phyloP scores from a whole-genome alignment of 805 yeast genomes.

The Ogataea ganodermae region DNA sequence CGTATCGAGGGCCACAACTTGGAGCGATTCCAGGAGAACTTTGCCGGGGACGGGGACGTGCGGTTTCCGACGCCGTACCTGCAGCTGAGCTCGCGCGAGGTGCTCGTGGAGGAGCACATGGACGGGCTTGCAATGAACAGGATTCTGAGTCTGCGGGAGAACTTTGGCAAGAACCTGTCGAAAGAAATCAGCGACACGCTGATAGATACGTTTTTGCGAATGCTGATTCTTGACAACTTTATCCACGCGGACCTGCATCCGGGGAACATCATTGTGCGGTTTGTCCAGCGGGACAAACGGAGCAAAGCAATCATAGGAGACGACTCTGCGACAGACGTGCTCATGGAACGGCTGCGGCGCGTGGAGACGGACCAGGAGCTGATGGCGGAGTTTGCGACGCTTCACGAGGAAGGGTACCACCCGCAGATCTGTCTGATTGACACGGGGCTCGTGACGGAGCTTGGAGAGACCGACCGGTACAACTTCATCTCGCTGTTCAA shows the following conservation, averaged over 20 bases:
- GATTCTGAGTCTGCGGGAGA: conserved; percentile 56
- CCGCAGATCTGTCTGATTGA: conserved; percentile 92
- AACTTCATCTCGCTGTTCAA: conserved; percentile 89
- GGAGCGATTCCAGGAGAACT: conserved; percentile 68
- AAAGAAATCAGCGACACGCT: conserved; percentile 77
- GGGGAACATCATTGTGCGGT: conserved; percentile 75
- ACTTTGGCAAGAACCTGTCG: conserved; percentile 48
- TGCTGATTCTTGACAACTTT: conserved; percentile 91
- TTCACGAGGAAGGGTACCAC: conserved; percentile 59
- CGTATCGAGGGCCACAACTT: conserved; percentile 87
- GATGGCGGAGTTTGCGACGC: conserved; percentile 45
- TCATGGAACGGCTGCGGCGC: conserved; percentile 43
- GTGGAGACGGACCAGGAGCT: conserved; percentile 35
- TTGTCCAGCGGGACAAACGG: conserved; percentile 43
- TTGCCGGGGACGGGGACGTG: conserved; percentile 56
- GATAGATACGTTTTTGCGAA: conserved; percentile 86
- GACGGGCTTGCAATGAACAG: conserved; percentile 81
- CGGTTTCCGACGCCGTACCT: conserved; percentile 80
- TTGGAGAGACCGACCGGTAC: conserved; percentile 71
- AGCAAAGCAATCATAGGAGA: conserved; percentile 43
- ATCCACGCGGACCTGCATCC: conserved; percentile 97
- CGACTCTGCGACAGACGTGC: conserved; percentile 49
- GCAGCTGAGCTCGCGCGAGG: conserved; percentile 62
- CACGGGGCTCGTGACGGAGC: conserved; percentile 90
- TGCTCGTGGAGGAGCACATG: conserved; percentile 83